Base-by-base conservation (phyloP, 1,139 yeast species). In the Geotrichum restrictum region DNA sequence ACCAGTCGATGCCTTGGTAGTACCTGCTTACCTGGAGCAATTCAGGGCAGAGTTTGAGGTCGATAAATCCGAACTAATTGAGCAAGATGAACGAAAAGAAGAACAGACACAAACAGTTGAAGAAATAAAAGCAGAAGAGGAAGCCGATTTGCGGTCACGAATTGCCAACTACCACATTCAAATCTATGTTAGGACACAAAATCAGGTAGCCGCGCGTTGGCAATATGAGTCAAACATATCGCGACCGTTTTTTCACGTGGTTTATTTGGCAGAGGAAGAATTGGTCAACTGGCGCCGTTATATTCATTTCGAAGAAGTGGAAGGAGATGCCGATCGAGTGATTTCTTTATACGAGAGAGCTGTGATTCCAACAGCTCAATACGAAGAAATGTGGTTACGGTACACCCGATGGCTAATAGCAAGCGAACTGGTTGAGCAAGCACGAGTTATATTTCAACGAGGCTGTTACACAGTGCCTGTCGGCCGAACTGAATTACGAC, bases 381-480 rank as follows among this genome's bases (percentile, higher is more conserved):
- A 83, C 57, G 77, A 79, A 1, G 72, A 70, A 39, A 71, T 85
- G 46, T 86, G 94, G 91, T 64, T 83, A 24, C 76, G 81, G 49
- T 84, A 80, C 61, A 69, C 80, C 1, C 75, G 86, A 14, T 72
- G 71, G 71, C 60, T 69, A 48, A 50, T 66, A 6, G 65, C 68
- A 2, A 51, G 52, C 2, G 46, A 49, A 6, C 34, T 50, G 37
- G 16, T 37, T 32, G 59, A 58, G 7, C 59, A 53, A n/a, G 69
- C 69, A 1, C 55, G 52, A 19, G 48, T 43, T 13, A 61, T 59
- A 22, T 65, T 66, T 38, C 60, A 60, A 37, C 59, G 73, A 21
- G 74, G 68, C 2, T 54, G 64, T 21, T 56, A 59, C 24, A 60
- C 66, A 5, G 52, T 64, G 7, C 73, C 74, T 3, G 56, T 67